These are phyloP conservation scores for Plenodomus lindquistii DNA, from an alignment of 2,329 filamentous ascomycete genomes.

Conservation along the genomic window DNA sequence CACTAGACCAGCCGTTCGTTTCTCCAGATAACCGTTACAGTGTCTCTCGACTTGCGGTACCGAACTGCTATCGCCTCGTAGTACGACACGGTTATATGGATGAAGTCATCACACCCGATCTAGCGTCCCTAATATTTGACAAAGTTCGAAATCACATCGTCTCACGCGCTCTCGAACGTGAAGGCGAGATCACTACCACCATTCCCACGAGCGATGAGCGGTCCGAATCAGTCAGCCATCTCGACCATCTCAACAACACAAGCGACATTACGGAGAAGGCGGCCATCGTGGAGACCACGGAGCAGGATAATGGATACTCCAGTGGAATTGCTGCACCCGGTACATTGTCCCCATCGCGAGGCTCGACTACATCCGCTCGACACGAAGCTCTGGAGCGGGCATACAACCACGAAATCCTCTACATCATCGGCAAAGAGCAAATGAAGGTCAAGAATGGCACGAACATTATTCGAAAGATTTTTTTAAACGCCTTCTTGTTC, in stretches of 20 bases:
- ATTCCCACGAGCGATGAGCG: conserved; percentile 1
- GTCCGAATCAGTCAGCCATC: background rate
- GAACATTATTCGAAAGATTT: conserved; percentile 49
- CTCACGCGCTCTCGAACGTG: conserved; percentile 30
- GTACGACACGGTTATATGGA: conserved; percentile 75
- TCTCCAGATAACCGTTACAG: conserved; percentile 52
- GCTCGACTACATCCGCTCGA: conserved; percentile 28
- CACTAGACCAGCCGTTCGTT: conserved; percentile 59
- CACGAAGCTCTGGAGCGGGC: conserved; percentile 48
- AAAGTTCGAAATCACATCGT: conserved; percentile 55
- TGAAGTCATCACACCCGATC: conserved; percentile 67
- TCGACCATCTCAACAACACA: background rate
- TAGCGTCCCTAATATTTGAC: conserved; percentile 60
- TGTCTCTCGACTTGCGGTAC: conserved; percentile 53
- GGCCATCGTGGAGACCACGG: background rate
- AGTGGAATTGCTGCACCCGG: conserved; percentile 4
- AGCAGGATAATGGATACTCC: background rate
- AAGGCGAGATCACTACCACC: conserved; percentile 23
- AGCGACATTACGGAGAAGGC: background rate
- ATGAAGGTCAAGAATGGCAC: conserved; percentile 48
- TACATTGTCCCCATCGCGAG: conserved; percentile 17
- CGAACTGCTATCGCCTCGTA: conserved; percentile 69
- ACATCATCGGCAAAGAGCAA: conserved; percentile 59
- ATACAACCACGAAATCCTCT: conserved; percentile 54
- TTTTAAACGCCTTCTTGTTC: conserved; percentile 64